Evolutionary conservation across 805 yeast species (phyloP).

Genomic region (Clavispora phyllophila): DNA sequence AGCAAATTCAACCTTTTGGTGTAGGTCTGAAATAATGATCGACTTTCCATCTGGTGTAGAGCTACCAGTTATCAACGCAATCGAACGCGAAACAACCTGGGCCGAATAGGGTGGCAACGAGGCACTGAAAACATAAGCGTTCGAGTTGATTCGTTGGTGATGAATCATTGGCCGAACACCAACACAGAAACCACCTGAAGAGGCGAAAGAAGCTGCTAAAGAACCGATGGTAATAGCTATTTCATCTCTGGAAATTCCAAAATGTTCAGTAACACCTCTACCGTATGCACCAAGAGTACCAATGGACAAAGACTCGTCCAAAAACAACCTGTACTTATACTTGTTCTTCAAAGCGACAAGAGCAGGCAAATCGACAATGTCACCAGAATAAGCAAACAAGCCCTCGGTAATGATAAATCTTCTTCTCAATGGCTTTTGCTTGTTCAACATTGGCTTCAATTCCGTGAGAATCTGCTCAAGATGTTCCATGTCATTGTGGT

Average conservation of each 20-base stretch:
- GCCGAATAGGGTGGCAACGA: constrained; percentile 91
- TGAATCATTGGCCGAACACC: constrained; percentile 80
- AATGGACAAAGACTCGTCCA: constrained; percentile 83
- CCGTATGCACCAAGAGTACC: constrained; percentile 86
- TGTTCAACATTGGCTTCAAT: constrained; percentile 52
- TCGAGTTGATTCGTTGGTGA: constrained; percentile 87
- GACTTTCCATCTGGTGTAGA: constrained; percentile 29
- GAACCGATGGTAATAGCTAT: constrained; percentile 86
- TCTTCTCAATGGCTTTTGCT: constrained; percentile 75
- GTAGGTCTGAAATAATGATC: constrained; percentile 29
- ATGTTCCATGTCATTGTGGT: constrained; percentile 85
- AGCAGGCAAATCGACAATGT: constrained; percentile 63
- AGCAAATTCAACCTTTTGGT: constrained; percentile 36
- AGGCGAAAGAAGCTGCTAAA: constrained; percentile 72
- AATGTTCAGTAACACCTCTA: constrained; percentile 78
- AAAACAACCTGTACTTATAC: constrained; percentile 78
- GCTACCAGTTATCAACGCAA: constrained; percentile 42
- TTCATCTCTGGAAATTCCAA: constrained; percentile 58
- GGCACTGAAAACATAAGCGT: constrained; percentile 91
- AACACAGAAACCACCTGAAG: constrained; percentile 91
- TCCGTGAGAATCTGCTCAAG: constrained; percentile 65
- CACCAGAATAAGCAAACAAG: constrained; percentile 76
- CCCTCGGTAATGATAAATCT: constrained; percentile 92
- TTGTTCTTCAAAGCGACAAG: constrained; percentile 70
- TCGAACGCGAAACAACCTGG: constrained; percentile 50